Conservation (phyloP, 1,284 basidiomycete species). For the Macrocystidia cucumis region DNA sequence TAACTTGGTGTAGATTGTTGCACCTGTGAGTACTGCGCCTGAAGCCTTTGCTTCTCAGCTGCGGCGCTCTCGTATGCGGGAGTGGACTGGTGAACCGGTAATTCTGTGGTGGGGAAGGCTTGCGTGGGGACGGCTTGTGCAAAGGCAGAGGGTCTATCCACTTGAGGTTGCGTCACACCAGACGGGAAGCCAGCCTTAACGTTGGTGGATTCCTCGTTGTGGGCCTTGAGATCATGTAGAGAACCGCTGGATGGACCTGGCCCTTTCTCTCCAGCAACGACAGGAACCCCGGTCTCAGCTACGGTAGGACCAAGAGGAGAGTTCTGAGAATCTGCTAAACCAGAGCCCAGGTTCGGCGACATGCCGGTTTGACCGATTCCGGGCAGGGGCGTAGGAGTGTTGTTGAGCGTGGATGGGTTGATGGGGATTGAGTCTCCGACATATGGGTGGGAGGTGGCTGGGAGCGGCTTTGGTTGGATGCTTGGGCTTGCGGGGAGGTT, state of each 20-base stretch:
- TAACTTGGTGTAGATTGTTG: conserved; percentile 4
- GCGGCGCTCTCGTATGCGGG: no score
- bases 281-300: conserved; percentile 54
- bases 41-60: conserved; percentile 44
- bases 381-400: conserved; percentile 46
- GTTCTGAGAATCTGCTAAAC: no score
- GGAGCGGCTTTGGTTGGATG: conserved; percentile 7
- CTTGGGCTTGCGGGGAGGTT: conserved; percentile 20
- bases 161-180: no score
- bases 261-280: conserved; percentile 38
- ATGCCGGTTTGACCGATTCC: no score
- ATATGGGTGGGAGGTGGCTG: conserved; percentile 11
- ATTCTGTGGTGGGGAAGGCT: no score
- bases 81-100: no score
- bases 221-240: conserved; percentile 40
- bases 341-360: no score
- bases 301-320: conserved; percentile 52
- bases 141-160: no score
- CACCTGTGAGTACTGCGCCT: conserved; percentile 27
- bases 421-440: conserved; percentile 23
- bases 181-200: conserved; percentile 23
- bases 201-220: no score
- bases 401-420: conserved; percentile 46
- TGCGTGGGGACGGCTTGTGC: no score
- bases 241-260: conserved; percentile 63